Percentiles rank a stretch among this genome's conserved stretches.
These are phyloP conservation scores for Themeda triandra DNA, from an alignment of 176 grass and related monocot genomes.

Conservation along the genomic window DNA sequence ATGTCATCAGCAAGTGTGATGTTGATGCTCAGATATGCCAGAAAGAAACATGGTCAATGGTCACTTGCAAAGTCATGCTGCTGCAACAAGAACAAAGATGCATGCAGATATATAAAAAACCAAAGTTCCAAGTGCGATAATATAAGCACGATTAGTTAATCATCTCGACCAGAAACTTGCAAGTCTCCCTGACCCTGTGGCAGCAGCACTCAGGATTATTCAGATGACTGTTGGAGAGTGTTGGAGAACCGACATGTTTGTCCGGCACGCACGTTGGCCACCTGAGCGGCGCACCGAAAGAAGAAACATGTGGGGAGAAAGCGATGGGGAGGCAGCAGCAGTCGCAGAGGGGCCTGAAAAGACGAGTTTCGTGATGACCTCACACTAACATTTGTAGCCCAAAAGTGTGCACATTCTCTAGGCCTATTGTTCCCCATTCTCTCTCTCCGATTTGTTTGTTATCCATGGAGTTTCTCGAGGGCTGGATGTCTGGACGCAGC, in stretches of 20 bases:
- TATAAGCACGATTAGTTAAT: not conserved
- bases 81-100: not conserved
- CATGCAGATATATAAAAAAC: not conserved
- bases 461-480: not conserved
- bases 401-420: conserved; percentile 31
- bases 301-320: not conserved
- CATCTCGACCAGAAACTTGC: not conserved
- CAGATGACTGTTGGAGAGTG: not conserved
- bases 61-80: not conserved
- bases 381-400: conserved; percentile 36
- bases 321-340: not conserved
- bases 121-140: not conserved
- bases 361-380: conserved; percentile 18
- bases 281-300: conserved; percentile 38
- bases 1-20: too few relatives aligned
- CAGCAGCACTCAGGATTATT: not conserved
- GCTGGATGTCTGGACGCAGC: not conserved
- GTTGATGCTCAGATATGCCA: not conserved
- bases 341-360: conserved; percentile 32
- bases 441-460: not conserved
- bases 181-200: not conserved
- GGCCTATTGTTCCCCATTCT: conserved; percentile 19
- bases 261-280: conserved; percentile 32
- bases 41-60: not conserved
- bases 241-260: conserved; percentile 17